Evolutionary conservation across 495 filamentous ascomycete species (phyloP), one percentile per base, ranked within the genome.

Genomic region (Chlorociboria aeruginascens): DNA sequence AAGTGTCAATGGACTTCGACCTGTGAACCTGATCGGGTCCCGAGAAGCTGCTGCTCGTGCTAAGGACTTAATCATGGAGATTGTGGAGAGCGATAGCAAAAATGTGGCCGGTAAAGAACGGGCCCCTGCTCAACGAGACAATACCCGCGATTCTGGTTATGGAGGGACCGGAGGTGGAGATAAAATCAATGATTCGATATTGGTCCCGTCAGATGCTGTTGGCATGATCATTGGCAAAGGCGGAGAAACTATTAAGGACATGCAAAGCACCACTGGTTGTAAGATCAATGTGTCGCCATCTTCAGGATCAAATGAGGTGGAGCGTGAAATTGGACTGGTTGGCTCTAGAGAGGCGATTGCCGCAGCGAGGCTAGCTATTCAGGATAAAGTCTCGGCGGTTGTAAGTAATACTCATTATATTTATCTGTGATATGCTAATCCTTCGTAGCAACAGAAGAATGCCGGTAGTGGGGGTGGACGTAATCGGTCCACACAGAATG

Each of bases 181-280:
- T 48, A 84, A 82, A 63, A 68, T 85, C 53, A 87, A 81, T 52
- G 86, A 90, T 56, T 80, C 73, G 12, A 87, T 92, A 50, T 77
- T 71, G 31, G 86, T 92, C 0, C 86, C 86, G 2, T 86, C 83
- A 12, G 86, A 92, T 56, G 82, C 86, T 8, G 86, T 92, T 16
- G 86, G 86, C 43, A 92, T 92, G 86, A 89, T 90, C 49, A 90
- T 90, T 47, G 85, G 85, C 52, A 88, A 88, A 66, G 82, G 85
- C 42, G 85, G 85, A 42, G 85, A 90, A 62, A 87, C 85, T 0
- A 89, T 90, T 57, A 85, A 85, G 43, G 85, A 89, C 54, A 89
- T 88, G 80, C 85, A 90, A 57, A 75, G 76, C 53, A 74, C 69
- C 6, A 88, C 85, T 0, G 82, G 82, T 17, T 92, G 86, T 72